These are phyloP conservation scores for Vigna angularis DNA, from an alignment of 306 rosid species.

Conservation along the genomic window DNA sequence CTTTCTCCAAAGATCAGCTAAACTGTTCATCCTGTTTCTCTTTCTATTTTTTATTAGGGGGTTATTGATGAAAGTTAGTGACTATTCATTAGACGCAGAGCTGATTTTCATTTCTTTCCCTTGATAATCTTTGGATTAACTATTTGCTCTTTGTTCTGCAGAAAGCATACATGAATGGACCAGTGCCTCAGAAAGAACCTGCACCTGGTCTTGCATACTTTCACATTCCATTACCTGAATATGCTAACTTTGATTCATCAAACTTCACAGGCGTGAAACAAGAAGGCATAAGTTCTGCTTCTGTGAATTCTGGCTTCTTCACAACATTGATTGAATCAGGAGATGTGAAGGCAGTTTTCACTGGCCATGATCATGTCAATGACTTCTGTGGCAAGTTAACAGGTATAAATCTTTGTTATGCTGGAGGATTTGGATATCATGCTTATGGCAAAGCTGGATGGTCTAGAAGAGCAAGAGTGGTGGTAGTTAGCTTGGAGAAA, in stretches of 20 bases:
- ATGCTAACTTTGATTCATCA: constrained; percentile 64
- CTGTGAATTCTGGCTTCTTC: constrained; percentile 85
- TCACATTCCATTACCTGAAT: constrained; percentile 88
- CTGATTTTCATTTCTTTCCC: constrained; percentile 17
- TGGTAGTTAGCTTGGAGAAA: constrained; percentile 70
- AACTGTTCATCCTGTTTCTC: background rate
- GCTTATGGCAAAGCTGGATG: constrained; percentile 93
- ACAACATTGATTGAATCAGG: constrained; percentile 75
- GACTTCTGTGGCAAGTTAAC: constrained; percentile 81
- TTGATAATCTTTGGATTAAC: background rate
- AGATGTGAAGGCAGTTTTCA: constrained; percentile 82
- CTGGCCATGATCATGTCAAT: constrained; percentile 82
- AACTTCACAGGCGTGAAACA: constrained; percentile 73
- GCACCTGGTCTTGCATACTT: constrained; percentile 83
- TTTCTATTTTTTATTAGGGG: constrained; percentile 9
- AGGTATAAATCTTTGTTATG: constrained; percentile 75
- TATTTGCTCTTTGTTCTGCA: constrained; percentile 46
- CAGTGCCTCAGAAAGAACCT: constrained; percentile 62
- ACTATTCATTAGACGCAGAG: constrained; percentile 3
- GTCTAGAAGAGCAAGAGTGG: constrained; percentile 84
- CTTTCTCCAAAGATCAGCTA: background rate
- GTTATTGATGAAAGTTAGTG: background rate
- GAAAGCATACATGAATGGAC: constrained; percentile 64
- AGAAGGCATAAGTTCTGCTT: constrained; percentile 74
- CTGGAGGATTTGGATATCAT: constrained; percentile 88